These are phyloP conservation scores for Saturnispora gosingensis DNA, from an alignment of 805 yeast species.

Conservation along the genomic window DNA sequence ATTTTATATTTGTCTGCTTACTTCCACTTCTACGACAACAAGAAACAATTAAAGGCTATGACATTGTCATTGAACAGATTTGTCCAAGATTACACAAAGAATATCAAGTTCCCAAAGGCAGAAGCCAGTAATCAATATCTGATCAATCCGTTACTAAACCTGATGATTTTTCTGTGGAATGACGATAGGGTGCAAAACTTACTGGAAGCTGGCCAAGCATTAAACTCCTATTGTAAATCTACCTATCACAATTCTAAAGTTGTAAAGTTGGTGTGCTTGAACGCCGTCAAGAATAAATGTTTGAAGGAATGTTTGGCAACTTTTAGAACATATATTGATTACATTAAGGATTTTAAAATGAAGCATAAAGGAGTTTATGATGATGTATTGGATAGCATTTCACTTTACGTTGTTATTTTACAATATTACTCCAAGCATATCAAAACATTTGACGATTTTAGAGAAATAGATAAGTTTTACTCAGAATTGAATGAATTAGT, in stretches of 20 bases:
- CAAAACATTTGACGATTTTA: slow-evolving; percentile 11
- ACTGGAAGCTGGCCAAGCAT: slow-evolving; percentile 20
- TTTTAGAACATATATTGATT: slow-evolving; percentile 35
- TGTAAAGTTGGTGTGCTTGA: slow-evolving; percentile 29
- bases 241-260: slow-evolving; percentile 38
- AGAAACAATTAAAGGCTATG: background rate
- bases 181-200: slow-evolving; percentile 7
- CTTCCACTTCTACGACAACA: slow-evolving; percentile 9
- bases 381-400: slow-evolving; percentile 30
- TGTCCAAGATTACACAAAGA: slow-evolving; percentile 14
- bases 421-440: slow-evolving; percentile 9
- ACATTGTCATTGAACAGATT: slow-evolving; percentile 7
- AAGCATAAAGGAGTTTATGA: slow-evolving; percentile 27
- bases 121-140: slow-evolving; percentile 23
- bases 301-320: slow-evolving; percentile 22
- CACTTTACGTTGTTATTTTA: slow-evolving; percentile 16
- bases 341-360: slow-evolving; percentile 29
- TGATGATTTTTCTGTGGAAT: slow-evolving; percentile 16
- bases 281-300: slow-evolving; percentile 19
- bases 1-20: slow-evolving; percentile 16
- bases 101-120: slow-evolving; percentile 37
- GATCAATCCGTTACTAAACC: slow-evolving; percentile 28
- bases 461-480: slow-evolving; percentile 15
- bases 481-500: slow-evolving; percentile 9
- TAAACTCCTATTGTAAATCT: slow-evolving; percentile 29